A percentile compares a stretch with the other conserved stretches of the same genome.
Conservation (phyloP, 2,329 filamentous ascomycete species). For the Dactylonectria estremocensis region DNA sequence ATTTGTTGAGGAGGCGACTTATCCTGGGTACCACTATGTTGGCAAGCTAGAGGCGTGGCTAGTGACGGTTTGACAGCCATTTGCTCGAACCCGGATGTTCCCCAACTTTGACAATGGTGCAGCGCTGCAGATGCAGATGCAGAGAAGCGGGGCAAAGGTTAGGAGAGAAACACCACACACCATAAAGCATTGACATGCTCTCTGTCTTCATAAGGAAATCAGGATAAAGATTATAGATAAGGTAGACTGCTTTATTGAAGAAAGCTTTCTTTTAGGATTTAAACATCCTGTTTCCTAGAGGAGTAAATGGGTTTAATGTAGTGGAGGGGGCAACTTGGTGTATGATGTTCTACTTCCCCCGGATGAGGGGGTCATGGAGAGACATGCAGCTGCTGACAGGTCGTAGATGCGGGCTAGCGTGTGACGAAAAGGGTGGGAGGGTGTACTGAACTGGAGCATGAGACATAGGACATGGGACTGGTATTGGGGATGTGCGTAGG, state of each 20-base stretch:
- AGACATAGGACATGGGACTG: conserved; percentile 7
- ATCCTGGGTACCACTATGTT: conserved; percentile 13
- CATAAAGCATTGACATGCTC: too few species aligned
- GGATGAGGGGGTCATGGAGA: conserved; percentile 4
- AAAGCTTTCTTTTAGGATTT: too few species aligned
- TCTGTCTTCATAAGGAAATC: too few species aligned
- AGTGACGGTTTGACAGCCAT: not conserved
- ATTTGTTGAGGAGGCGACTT: conserved; percentile 30
- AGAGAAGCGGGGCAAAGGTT: too few species aligned
- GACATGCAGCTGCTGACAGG: conserved; percentile 15
- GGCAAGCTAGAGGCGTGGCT: conserved; percentile 10
- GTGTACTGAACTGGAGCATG: conserved; percentile 8
- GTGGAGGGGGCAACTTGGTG: too few species aligned
- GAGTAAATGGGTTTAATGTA: too few species aligned
- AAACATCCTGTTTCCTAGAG: too few species aligned
- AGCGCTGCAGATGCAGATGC: conserved; percentile 15
- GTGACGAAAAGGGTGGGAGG: conserved; percentile 21
- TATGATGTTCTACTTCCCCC: too few species aligned
- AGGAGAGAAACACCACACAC: too few species aligned
- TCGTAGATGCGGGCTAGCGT: not conserved
- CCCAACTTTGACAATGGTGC: conserved; percentile 16
- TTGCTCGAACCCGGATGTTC: not conserved
- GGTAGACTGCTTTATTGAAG: too few species aligned
- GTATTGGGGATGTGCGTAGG: conserved; percentile 5
- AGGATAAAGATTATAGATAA: too few species aligned